Evolutionary conservation across 2,329 filamentous ascomycete species (phyloP).

Genomic region (Dryadomyces sulphureus): DNA sequence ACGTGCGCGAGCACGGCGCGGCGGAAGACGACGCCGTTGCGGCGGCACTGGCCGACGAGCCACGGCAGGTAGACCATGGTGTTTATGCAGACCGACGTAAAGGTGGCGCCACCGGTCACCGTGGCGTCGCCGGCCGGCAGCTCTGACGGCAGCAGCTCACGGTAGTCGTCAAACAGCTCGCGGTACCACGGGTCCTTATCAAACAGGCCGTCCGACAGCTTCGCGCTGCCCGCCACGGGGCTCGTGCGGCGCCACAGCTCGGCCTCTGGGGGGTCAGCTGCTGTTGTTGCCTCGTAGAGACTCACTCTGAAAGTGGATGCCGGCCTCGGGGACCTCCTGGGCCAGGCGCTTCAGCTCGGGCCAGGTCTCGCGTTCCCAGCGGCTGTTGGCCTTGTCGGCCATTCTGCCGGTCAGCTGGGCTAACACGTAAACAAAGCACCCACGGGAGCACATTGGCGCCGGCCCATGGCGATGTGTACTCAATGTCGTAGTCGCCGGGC

Average conservation of each 20-base stretch:
- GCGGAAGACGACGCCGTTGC: constrained; percentile 53
- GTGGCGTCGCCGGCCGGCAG: constrained; percentile 49
- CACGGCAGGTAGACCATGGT: constrained; percentile 76
- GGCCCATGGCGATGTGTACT: constrained; percentile 83
- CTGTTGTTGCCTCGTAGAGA: no score
- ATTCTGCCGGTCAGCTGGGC: constrained; percentile 20
- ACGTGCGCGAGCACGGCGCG: constrained; percentile 56
- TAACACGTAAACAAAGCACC: constrained; percentile 16
- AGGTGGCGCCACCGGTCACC: constrained; percentile 58
- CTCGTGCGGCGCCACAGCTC: constrained; percentile 34
- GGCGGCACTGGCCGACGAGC: constrained; percentile 66
- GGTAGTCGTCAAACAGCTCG: constrained; percentile 56
- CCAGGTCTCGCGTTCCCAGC: constrained; percentile 52
- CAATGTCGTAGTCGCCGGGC: constrained; percentile 83
- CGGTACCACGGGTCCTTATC: constrained; percentile 59
- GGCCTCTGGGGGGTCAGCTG: constrained; percentile 22
- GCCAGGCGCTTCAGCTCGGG: constrained; percentile 43
- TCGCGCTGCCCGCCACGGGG: constrained; percentile 20
- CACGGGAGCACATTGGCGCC: constrained; percentile 69
- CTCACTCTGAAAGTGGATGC: constrained; percentile 62
- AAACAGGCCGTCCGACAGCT: constrained; percentile 51
- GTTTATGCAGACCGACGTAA: constrained; percentile 85
- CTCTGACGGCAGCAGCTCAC: constrained; percentile 39
- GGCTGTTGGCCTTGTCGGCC: constrained; percentile 24
- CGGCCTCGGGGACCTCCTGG: constrained; percentile 56